phyloP scores from a whole-genome alignment of 1,284 basidiomycete genomes.

The Marasmius sp. region DNA sequence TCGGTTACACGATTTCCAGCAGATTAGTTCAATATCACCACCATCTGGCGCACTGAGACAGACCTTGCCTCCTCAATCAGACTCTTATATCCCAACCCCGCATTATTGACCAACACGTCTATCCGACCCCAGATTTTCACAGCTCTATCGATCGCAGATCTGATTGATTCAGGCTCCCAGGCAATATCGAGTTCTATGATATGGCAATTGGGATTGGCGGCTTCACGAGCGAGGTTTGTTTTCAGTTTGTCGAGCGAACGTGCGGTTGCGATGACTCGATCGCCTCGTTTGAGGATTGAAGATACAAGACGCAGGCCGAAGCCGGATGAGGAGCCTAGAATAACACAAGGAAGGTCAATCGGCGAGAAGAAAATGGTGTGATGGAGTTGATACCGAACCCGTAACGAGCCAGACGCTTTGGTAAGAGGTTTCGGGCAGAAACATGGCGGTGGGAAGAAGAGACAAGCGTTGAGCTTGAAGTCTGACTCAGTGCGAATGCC shows the following conservation, averaged over 20 bases:
- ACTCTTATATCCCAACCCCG: conserved; percentile 38
- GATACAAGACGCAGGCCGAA: background rate
- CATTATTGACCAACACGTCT: conserved; percentile 56
- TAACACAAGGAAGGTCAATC: background rate
- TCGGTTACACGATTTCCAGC: no score
- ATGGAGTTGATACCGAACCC: background rate
- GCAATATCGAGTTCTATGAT: conserved; percentile 45
- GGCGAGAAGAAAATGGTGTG: background rate
- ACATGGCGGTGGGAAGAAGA: background rate
- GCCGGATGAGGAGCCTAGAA: background rate
- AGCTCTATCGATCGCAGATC: conserved; percentile 36
- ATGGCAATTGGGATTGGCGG: conserved; percentile 26
- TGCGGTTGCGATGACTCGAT: background rate
- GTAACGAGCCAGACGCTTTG: background rate
- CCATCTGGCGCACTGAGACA: no score
- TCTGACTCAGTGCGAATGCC: no score
- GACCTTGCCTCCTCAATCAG: conserved; percentile 48
- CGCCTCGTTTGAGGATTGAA: background rate
- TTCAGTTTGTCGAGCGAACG: background rate
- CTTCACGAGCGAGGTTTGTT: background rate
- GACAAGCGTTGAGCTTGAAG: background rate
- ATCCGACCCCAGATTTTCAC: conserved; percentile 46
- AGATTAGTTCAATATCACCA: no score
- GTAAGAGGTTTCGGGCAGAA: background rate
- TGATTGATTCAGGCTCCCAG: conserved; percentile 35